These are phyloP conservation scores for Cladosporium sp. DNA, from an alignment of 2,329 filamentous ascomycete species.

Conservation along the genomic window DNA sequence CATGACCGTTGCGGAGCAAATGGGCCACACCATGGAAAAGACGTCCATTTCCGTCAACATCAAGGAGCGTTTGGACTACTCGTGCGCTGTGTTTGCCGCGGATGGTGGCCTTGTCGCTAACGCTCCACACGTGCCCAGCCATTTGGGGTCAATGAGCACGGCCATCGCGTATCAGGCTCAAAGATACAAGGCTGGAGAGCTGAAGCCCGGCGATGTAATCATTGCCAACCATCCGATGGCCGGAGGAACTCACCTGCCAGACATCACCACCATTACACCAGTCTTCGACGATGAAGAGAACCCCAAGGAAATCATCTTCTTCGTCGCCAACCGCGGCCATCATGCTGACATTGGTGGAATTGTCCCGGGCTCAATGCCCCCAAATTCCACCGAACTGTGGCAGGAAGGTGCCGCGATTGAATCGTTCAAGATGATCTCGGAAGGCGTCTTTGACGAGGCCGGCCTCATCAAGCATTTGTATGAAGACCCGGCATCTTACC, in stretches of 20 bases:
- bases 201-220: slow-evolving; percentile 38
- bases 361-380: slow-evolving; percentile 40
- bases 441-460: slow-evolving; percentile 35
- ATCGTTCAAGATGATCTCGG: slow-evolving; percentile 29
- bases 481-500: slow-evolving; percentile 60
- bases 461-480: slow-evolving; percentile 46
- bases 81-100: slow-evolving; percentile 41
- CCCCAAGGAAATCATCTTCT: slow-evolving; percentile 33
- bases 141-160: slow-evolving; percentile 41
- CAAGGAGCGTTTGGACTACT: slow-evolving; percentile 43
- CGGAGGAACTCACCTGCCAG: slow-evolving; percentile 41
- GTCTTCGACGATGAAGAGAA: slow-evolving; percentile 38
- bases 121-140: slow-evolving; percentile 40
- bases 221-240: slow-evolving; percentile 38
- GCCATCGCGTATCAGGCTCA: slow-evolving; percentile 38
- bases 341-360: slow-evolving; percentile 40
- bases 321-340: slow-evolving; percentile 38
- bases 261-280: slow-evolving; percentile 41
- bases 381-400: slow-evolving; percentile 40
- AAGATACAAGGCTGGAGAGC: slow-evolving; percentile 37
- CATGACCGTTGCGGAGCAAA: slow-evolving; percentile 58
- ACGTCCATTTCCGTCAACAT: slow-evolving; percentile 51
- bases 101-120: slow-evolving; percentile 41
- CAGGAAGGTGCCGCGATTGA: slow-evolving; percentile 42
- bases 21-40: slow-evolving; percentile 54